Conservation (phyloP, 495 filamentous ascomycete species). For the Xylaria scruposa region DNA sequence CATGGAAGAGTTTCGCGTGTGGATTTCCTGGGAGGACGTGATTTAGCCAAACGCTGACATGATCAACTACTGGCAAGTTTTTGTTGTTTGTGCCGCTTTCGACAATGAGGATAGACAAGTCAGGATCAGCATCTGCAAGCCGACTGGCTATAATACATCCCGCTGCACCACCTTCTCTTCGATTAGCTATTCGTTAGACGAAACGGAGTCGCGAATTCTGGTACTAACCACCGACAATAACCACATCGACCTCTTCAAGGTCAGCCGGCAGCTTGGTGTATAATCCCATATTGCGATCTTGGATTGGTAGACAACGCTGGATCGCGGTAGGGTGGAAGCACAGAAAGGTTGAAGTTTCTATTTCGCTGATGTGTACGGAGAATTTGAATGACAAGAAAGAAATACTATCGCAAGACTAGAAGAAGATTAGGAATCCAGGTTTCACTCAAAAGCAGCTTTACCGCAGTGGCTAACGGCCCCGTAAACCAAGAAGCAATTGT, state of each 20-base stretch:
- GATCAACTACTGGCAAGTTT: constrained; percentile 36
- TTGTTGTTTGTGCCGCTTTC: constrained; percentile 43
- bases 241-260: constrained; percentile 45
- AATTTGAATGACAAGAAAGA: background rate
- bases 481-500: background rate
- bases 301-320: background rate
- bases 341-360: background rate
- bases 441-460: background rate
- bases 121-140: constrained; percentile 42
- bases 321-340: no score
- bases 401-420: background rate
- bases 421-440: background rate
- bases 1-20: constrained; percentile 41
- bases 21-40: constrained; percentile 38
- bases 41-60: constrained; percentile 37
- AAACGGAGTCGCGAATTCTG: background rate
- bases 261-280: constrained; percentile 40
- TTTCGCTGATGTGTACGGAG: background rate
- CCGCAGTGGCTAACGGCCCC: background rate
- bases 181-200: background rate
- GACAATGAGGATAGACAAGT: constrained; percentile 43
- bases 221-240: constrained; percentile 43
- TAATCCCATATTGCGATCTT: constrained; percentile 35
- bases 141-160: constrained; percentile 46
- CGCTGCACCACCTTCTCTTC: constrained; percentile 39